Base-by-base conservation (phyloP, 2,329 filamentous ascomycete species). In the Drechslerella dactyloides region DNA sequence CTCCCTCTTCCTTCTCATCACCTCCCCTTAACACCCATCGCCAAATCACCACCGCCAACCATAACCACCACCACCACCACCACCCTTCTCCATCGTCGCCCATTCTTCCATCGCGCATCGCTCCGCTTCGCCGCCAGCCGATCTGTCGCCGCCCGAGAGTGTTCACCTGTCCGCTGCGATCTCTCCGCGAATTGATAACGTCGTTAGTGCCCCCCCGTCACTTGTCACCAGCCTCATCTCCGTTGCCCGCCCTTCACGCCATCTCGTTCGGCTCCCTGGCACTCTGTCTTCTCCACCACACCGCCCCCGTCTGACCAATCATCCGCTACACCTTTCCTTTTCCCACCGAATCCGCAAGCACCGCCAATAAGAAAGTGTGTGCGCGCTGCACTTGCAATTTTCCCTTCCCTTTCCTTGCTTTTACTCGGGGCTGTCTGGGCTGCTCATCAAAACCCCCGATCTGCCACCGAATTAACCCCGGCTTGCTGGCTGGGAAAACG, bases 271-370 rank as follows among this genome's bases (percentile, higher is more conserved):
- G 52, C 69, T 74, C 63, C 74, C 73, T 60, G 69, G 73, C 73
- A 60, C 62, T 13, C 55, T 56, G 54, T 58, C 21, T 69, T 66
- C 55, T 72, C 68, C 56, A 60, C 68, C 54, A 50, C 68, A 64
- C 68, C 68, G 50, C 68, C 66, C 58, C 40, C 60, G 54, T 61
- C 68, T 57, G 68, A 65, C 68, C 68, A 72, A 65, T 73, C 68
- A 74, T 60, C 66, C 61, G 64, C 73, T 44, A 50, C 60, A 61
- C 73, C 73, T 61, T 76, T 72, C 68, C 64, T 73, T 72, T 74
- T 65, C 63, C 69, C 57, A 73, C 64, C 72, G 58, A 66, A 44
- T 50, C 27, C 60, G 56, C 60, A 56, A 51, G 46, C 40, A 56
- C 52, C 58, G 58, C 61, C 63, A 73, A 73, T 61, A 57, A 46